Evolutionary conservation across 306 rosid genomes (phyloP), one percentile per base, ranked within the genome.

Genomic region (Acmispon strigosus): DNA sequence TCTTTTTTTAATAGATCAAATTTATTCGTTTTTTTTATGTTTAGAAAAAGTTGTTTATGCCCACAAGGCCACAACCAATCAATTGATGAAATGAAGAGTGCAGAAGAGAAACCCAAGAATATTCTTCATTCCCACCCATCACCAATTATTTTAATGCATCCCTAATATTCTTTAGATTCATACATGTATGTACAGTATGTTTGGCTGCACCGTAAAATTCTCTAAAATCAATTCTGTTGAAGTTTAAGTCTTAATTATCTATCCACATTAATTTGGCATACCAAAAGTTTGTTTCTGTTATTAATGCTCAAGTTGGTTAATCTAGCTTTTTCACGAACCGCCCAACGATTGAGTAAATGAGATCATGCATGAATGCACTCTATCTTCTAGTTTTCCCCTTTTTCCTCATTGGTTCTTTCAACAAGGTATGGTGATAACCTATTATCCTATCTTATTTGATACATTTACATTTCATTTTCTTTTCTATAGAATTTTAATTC

Each of bases 71-170:
- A n/a, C n/a, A n/a, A n/a, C n/a, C n/a, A 6, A 47, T 47, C 34
- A 24, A 32, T 66, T 55, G 59, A 17, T 73, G 61, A 54, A 69
- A 17, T 73, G 61, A 54, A 69, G 75, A 58, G 53, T 39, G 60
- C 52, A 19, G 32, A 20, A 29, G 22, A 61, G 44, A 66, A 70
- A 73, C 36, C 34, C 43, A 57, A 57, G 54, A 12, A 58, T 72
- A 77, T 49, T 80, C 80, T 18, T 17, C 62, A 39, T 60, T 65
- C 52, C 45, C 65, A 4, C 49, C 37, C 37, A 32, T 65, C 13
- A 69, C 70, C 61, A 70, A 54, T 78, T 32, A 78, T 66, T 70
- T 73, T 47, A 45, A 58, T 66, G 66, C 58, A 70, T 72, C 56
- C 3, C 27, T 6, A 13, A 15, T 50, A 10, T 59, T 57, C 53